Evolutionary conservation across 306 rosid genomes (phyloP), one percentile per base, ranked within the genome.

Genomic region (Medicago ruthenica): DNA sequence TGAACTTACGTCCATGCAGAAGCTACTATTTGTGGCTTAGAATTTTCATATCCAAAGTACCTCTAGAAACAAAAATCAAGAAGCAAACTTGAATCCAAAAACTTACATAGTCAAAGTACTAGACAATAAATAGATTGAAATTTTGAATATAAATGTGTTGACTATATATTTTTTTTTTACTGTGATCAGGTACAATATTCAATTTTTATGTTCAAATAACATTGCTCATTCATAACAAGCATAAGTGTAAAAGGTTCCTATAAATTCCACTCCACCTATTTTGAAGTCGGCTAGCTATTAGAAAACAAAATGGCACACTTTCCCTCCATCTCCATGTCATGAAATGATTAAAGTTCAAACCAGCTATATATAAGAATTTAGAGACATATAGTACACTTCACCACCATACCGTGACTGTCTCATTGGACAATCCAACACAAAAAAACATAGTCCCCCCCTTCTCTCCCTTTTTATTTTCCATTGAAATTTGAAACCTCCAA

Each of bases 311-410:
- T 53, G 37, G n/a, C 24, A 39, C 73, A 17, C 65, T 34, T 59
- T 39, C 47, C 24, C 41, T 69, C 48, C 73, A 75, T 83, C 31
- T 27, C 77, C 73, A 75, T 83, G 58, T 53, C 83, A 62, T 39
- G 80, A 44, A 76, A 62, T 13, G 44, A 54, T 39, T 62, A 72
- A 69, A 71, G 68, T 68, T 78, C 83, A 83, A 20, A 60, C 79
- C 83, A 74, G 11, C 80, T 68, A 73, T 40, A 65, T 62, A 45
- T 6, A 11, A 48, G 68, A 45, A 65, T 64, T 21, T 76, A 11
- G 13, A 71, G 64, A 55, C 71, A 41, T 12, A 53, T 16, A 59
- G 41, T 45, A 42, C 36, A 39, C 10, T 22, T n/a, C n/a, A n/a
- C n/a, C n/a, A n/a, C n/a, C n/a, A n/a, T 54, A 66, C 71, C 76